A percentile compares a stretch with the other conserved stretches of the same genome.
Conservation (phyloP, 2,329 filamentous ascomycete genomes). For the Zalaria sp. region DNA sequence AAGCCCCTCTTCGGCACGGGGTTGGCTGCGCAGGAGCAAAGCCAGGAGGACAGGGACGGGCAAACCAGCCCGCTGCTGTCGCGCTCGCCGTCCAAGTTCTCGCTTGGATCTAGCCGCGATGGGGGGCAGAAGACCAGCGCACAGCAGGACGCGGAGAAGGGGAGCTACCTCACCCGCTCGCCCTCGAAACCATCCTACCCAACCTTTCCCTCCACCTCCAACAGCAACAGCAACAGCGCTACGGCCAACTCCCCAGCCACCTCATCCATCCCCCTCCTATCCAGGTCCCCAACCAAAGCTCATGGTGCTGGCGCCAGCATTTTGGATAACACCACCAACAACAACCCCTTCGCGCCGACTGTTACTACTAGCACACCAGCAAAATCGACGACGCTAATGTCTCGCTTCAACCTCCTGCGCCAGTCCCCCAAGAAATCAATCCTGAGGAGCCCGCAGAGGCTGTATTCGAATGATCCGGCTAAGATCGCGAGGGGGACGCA, state of each 20-base stretch:
- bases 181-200: conserved; percentile 11
- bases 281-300: conserved; percentile 7
- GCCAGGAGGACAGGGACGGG: neutral
- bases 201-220: neutral
- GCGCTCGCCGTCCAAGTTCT: conserved; percentile 11
- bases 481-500: conserved; percentile 49
- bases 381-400: conserved; percentile 19
- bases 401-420: conserved; percentile 34
- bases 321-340: too few species aligned
- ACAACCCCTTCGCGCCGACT: conserved; percentile 8
- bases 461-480: conserved; percentile 43
- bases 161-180: conserved; percentile 18
- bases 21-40: neutral
- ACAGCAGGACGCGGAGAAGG: conserved; percentile 5
- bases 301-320: neutral
- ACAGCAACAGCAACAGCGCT: neutral
- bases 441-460: conserved; percentile 43
- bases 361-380: conserved; percentile 17
- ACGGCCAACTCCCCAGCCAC: too few species aligned
- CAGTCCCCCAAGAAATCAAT: conserved; percentile 46
- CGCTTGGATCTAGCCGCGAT: neutral
- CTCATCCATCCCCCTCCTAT: conserved; percentile 3
- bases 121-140: neutral
- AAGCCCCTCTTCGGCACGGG: neutral
- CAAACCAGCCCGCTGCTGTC: conserved; percentile 12